Evolutionary conservation across 1,284 basidiomycete species (phyloP), one percentile per base, ranked within the genome.

Genomic region (Phenoliferia sp.): DNA sequence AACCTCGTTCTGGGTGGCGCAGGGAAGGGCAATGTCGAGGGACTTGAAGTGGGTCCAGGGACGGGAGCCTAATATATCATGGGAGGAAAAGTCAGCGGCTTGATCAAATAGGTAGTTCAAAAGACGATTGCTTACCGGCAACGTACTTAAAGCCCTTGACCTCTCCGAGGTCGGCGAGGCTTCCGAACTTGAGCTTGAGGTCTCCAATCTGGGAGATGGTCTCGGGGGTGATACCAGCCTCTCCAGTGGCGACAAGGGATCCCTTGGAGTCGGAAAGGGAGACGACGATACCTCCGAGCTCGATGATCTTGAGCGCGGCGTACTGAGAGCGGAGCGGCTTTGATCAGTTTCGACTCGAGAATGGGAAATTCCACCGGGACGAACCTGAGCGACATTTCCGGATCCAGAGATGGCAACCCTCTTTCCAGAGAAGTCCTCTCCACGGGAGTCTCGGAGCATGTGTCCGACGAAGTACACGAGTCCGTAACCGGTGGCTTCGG

Each of bases 251-350:
- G 77, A 90, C 83, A 72, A 90, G 81, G 12, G 87, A 80, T 67
- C 89, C 89, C 77, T 86, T 87, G 69, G 88, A 90, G 82, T 91
- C 89, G 73, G 87, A 89, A 71, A 91, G 84, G n/a, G 88, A 86
- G 75, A 89, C 80, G 63, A 90, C 88, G 66, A 81, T 85, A 66
- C 85, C 89, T 65, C 89, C 89, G 75, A 90, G 86, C 80, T 89
- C 88, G 78, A 91, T 84, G 68, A 89, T 85, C 80, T 90, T 90
- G 78, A 90, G 83, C 3, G 89, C 89, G 61, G 89, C 89, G 81
- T 83, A 91, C 78, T 58, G 56, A 33, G 32, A 17, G 12, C 31
- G 31, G 69, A 89, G 88, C 79, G 89, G 88, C 34, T 88, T 88
- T 32, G 86, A 84, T 70, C 87, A 55, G 33, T 12, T 29, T 33